These are phyloP conservation scores for Phytophthora fragariaefolia DNA, from an alignment of 352 stramenopile species.

Conservation along the genomic window DNA sequence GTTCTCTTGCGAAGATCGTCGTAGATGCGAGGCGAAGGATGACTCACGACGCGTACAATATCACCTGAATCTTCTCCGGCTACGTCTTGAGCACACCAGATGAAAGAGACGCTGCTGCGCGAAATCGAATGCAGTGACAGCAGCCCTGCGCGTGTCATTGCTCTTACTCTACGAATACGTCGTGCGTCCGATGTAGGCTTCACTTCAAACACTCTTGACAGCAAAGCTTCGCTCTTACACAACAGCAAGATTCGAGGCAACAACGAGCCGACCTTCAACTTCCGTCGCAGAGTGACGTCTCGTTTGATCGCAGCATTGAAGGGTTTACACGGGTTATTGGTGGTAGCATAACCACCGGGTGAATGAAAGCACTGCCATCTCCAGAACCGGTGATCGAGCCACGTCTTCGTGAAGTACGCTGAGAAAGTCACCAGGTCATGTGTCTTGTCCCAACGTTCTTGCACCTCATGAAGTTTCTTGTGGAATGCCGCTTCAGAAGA, in stretches of 20 bases:
- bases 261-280: constrained; percentile 19
- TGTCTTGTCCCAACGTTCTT: constrained; percentile 1
- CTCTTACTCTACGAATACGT: neutral
- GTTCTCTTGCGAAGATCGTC: neutral
- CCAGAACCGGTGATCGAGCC: neutral
- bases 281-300: constrained; percentile 15
- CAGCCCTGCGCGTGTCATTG: neutral
- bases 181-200: neutral
- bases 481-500: constrained; percentile 2
- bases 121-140: neutral
- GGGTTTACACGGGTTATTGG: constrained; percentile 27
- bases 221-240: constrained; percentile 6
- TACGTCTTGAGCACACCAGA: neutral
- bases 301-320: neutral
- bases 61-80: neutral
- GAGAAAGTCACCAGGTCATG: neutral
- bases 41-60: neutral
- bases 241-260: neutral
- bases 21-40: neutral
- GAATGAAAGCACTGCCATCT: constrained; percentile 27
- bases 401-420: neutral
- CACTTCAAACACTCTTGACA: neutral
- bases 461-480: neutral
- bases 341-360: constrained; percentile 23
- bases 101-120: constrained; percentile 1